These are phyloP conservation scores for Sphaerosporella brunnea DNA, from an alignment of 495 filamentous ascomycete genomes.

Conservation along the genomic window DNA sequence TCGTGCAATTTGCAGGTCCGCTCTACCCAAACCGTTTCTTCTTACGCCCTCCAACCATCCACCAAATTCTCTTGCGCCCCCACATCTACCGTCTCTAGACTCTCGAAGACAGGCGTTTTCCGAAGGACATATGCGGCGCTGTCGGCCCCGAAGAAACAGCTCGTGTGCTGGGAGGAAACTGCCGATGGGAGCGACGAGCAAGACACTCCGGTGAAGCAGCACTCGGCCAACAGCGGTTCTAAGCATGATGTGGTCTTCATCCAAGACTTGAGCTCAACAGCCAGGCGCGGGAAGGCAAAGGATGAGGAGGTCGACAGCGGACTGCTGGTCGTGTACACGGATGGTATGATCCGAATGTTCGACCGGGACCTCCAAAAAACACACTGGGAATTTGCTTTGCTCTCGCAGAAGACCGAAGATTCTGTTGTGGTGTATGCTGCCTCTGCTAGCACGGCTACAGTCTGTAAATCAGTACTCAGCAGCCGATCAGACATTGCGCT, in stretches of 20 bases:
- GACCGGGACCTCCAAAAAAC: constrained; percentile 19
- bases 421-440: constrained; percentile 18
- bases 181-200: constrained; percentile 11
- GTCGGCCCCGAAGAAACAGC: constrained; percentile 16
- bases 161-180: constrained; percentile 25
- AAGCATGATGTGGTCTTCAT: constrained; percentile 18
- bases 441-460: constrained; percentile 10
- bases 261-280: constrained; percentile 11
- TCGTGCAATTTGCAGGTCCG: constrained; percentile 9
- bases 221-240: constrained; percentile 11
- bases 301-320: constrained; percentile 1
- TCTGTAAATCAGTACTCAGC: constrained; percentile 18
- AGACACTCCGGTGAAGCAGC: constrained; percentile 10
- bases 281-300: constrained; percentile 6
- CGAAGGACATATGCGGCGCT: constrained; percentile 23
- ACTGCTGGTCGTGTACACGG: constrained; percentile 18
- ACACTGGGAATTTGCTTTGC: constrained; percentile 13
- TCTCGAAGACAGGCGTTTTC: constrained; percentile 1
- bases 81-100: constrained; percentile 10
- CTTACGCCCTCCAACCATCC: constrained; percentile 21
- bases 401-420: neutral
- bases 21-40: constrained; percentile 20
- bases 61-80: constrained; percentile 25
- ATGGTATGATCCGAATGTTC: constrained; percentile 18
- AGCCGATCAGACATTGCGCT: constrained; percentile 18